Evolutionary conservation across 768 basidiomycete species (phyloP).

Genomic region (Mycena vulgaris): DNA sequence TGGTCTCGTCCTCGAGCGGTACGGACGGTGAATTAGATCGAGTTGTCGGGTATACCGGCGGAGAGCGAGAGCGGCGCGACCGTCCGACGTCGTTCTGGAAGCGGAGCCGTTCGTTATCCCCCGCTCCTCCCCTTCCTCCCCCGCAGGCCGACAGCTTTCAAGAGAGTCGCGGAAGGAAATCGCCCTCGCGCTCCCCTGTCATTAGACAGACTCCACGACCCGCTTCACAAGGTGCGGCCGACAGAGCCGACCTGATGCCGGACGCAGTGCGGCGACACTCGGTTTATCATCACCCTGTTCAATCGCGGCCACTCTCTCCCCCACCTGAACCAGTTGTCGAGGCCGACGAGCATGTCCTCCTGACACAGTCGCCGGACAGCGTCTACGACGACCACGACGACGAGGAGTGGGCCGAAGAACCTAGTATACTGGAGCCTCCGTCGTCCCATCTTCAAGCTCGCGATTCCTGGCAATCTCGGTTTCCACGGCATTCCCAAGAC

Average conservation of each 20-base stretch:
- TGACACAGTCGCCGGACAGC: slow-evolving; percentile 33
- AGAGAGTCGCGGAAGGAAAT: slow-evolving; percentile 25
- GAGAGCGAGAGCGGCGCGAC: slow-evolving; percentile 9
- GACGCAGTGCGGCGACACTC: slow-evolving; percentile 47
- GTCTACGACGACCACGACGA: slow-evolving; percentile 33
- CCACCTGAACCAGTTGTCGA: slow-evolving; percentile 1
- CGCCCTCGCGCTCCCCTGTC: slow-evolving; percentile 50
- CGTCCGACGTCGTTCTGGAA: slow-evolving; percentile 32
- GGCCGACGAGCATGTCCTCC: slow-evolving; percentile 11
- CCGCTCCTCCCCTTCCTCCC: slow-evolving; percentile 27
- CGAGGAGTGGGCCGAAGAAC: slow-evolving; percentile 17
- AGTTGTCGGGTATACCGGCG: slow-evolving; percentile 1
- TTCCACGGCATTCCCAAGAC: slow-evolving; percentile 41
- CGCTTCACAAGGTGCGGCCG: slow-evolving; percentile 10
- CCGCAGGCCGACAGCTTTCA: slow-evolving; percentile 7
- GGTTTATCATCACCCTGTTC: slow-evolving; percentile 45
- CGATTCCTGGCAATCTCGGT: slow-evolving; percentile 8
- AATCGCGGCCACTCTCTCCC: slow-evolving; percentile 19
- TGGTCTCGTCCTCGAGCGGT: slow-evolving; percentile 37
- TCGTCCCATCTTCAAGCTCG: slow-evolving; percentile 2
- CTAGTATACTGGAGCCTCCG: slow-evolving; percentile 1
- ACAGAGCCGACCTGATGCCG: slow-evolving; percentile 36
- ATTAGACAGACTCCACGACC: slow-evolving; percentile 38
- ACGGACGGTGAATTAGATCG: slow-evolving; percentile 9
- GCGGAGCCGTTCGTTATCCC: slow-evolving; percentile 30